Percentiles rank a stretch among this genome's conserved stretches.
Evolutionary conservation across 129 eudicot species (phyloP).

Genomic region (Apium graveolens): DNA sequence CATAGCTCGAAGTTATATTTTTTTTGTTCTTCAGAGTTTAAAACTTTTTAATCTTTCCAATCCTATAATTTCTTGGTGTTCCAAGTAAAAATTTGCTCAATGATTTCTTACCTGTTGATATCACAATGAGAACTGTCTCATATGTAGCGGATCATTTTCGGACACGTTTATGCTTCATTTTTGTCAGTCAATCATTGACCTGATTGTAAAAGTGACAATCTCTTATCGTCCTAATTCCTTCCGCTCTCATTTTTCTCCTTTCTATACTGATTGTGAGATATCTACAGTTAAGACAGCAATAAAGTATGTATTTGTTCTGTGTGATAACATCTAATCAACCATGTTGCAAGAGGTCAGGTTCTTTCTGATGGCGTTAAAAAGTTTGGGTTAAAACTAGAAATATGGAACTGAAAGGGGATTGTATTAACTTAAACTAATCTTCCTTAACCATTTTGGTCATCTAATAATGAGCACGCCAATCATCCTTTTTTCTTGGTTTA

Average conservation of each 20-base stretch:
- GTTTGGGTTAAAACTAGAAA: neutral
- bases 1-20: too few relatives aligned
- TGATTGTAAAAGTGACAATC: neutral
- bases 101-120: neutral
- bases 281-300: neutral
- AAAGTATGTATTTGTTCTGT: neutral
- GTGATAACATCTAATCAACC: neutral
- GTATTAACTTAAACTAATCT: neutral
- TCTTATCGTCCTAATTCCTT: neutral
- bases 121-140: neutral
- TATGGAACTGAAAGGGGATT: neutral
- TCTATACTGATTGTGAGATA: neutral
- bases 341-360: neutral
- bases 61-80: neutral
- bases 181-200: slow-evolving; percentile 12
- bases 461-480: neutral
- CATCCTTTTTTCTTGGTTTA: neutral
- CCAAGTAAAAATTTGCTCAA: neutral
- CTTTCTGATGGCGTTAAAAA: neutral
- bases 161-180: slow-evolving; percentile 17
- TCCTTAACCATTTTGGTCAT: neutral
- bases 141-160: neutral
- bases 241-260: neutral
- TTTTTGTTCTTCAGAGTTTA: neutral
- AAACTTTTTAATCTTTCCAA: neutral